Base-by-base conservation (phyloP, 2,329 filamentous ascomycete genomes). In the Emergomyces pasteurianus region DNA sequence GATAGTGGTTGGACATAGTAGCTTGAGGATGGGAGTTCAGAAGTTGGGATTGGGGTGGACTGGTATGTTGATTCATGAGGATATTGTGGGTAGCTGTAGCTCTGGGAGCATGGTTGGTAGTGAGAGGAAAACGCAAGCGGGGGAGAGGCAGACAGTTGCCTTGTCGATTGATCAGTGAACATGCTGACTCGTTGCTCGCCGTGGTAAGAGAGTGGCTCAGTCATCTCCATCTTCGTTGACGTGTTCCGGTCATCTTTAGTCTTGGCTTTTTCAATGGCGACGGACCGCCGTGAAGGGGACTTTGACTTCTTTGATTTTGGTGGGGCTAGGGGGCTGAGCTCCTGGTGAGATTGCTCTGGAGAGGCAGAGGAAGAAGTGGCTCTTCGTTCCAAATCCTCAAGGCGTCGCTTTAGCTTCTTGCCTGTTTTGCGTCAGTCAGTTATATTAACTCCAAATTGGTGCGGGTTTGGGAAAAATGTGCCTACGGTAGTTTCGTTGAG, bases 401-500 rank as follows among this genome's bases (percentile, higher is more conserved):
- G 75, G 66, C 83, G 80, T 74, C 84, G 82, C 81, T 86, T 86
- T 69, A 86, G 77, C 77, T 86, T 86, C 77, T 86, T 86, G 72
- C 84, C 82, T 81, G 66, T 58, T 61, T 21, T 52, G 21, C 58
- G 9, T 61, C n/a, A 31, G 42, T 61, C n/a, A 63, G 58, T n/a
- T 8, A 54, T 52, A 38, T 23, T 6, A 8, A 36, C 10, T 38
- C n/a, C 1, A 18, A 31, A 14, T 8, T 2, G n/a, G n/a, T n/a
- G 26, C 6, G n/a, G 3, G 12, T 8, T 34, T 36, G 5, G 23
- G 9, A 40, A 40, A 6, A 6, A 23, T 31, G 5, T 5, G n/a
- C 86, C 73, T 81, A 95, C 91, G 91, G 79, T 96, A 96, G 80
- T 96, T 96, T 70, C 92, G 87, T 78, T 97, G 92, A 67, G 92